A percentile compares a stretch with the other conserved stretches of the same genome.
Conservation (phyloP, 2,329 filamentous ascomycete species). For the Trichoderma cornu-damae region DNA sequence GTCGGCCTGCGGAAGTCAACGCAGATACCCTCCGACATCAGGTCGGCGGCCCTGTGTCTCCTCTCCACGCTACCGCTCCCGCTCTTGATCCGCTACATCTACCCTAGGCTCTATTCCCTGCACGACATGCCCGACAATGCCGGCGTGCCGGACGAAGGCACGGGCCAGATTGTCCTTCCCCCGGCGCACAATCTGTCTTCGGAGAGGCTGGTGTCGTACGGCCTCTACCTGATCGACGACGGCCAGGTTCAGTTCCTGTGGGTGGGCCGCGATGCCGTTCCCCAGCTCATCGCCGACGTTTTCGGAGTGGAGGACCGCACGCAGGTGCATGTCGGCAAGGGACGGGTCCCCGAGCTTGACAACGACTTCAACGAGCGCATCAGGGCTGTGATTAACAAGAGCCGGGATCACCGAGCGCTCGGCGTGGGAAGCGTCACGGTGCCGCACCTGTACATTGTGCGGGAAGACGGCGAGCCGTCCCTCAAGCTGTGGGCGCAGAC, state of each 20-base stretch:
- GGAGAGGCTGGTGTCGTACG: conserved; percentile 80
- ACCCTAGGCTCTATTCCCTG: conserved; percentile 75
- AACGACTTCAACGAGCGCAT: conserved; percentile 96
- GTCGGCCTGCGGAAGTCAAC: conserved; percentile 88
- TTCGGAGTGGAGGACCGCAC: conserved; percentile 82
- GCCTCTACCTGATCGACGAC: conserved; percentile 93
- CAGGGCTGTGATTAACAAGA: conserved; percentile 86
- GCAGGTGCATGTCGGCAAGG: conserved; percentile 87
- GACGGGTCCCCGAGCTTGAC: conserved; percentile 77
- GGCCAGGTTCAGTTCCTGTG: conserved; percentile 97
- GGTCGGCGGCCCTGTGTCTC: conserved; percentile 85
- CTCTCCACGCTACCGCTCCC: conserved; percentile 91
- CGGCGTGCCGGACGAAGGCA: conserved; percentile 77
- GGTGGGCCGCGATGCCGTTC: conserved; percentile 89
- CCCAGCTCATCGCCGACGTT: conserved; percentile 80
- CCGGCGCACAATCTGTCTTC: conserved; percentile 82
- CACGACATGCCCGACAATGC: conserved; percentile 97
- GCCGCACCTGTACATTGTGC: conserved; percentile 86
- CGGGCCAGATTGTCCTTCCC: conserved; percentile 83
- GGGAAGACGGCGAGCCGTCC: conserved; percentile 93
- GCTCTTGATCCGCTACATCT: conserved; percentile 88
- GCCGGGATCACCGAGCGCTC: conserved; percentile 75
- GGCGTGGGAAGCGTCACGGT: conserved; percentile 91
- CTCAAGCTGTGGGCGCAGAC: conserved; percentile 97
- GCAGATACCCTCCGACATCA: conserved; percentile 88